A percentile compares a stretch with the other conserved stretches of the same genome.
These are phyloP conservation scores for Aspergillus phoenicis DNA, from an alignment of 2,329 filamentous ascomycete species.

Conservation along the genomic window DNA sequence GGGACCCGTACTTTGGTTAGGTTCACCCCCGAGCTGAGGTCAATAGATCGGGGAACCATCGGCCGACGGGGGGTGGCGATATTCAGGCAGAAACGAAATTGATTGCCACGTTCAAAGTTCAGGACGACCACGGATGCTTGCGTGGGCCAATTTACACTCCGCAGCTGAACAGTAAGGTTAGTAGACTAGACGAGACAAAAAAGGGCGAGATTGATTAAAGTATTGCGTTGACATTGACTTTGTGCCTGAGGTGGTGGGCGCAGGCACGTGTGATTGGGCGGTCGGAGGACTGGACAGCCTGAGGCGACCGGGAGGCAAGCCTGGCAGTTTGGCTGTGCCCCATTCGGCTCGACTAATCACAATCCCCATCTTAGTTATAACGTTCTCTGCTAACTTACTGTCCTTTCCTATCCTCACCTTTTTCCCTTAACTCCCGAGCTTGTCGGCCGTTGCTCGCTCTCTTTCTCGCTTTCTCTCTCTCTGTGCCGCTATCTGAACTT, in stretches of 20 bases:
- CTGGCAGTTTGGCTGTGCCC: neutral
- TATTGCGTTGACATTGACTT: neutral
- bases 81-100: conserved; percentile 7
- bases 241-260: conserved; percentile 1
- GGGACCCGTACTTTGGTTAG: neutral
- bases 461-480: neutral
- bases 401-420: neutral
- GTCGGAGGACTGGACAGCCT: conserved; percentile 4
- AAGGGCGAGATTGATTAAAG: conserved; percentile 1
- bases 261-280: conserved; percentile 11
- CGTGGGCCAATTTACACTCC: conserved; percentile 2
- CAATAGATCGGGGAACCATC: conserved; percentile 3
- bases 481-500: neutral
- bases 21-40: neutral
- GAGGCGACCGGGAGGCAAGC: conserved; percentile 11
- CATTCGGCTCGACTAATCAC: neutral
- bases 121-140: conserved; percentile 4
- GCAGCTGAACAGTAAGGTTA: neutral
- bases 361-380: neutral
- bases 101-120: neutral
- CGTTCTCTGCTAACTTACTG: neutral
- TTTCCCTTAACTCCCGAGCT: neutral
- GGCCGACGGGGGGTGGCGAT: conserved; percentile 3
- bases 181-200: neutral
- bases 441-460: neutral